phyloP scores from a whole-genome alignment of 257 asterid genomes.

The Penstemon davidsonii region DNA sequence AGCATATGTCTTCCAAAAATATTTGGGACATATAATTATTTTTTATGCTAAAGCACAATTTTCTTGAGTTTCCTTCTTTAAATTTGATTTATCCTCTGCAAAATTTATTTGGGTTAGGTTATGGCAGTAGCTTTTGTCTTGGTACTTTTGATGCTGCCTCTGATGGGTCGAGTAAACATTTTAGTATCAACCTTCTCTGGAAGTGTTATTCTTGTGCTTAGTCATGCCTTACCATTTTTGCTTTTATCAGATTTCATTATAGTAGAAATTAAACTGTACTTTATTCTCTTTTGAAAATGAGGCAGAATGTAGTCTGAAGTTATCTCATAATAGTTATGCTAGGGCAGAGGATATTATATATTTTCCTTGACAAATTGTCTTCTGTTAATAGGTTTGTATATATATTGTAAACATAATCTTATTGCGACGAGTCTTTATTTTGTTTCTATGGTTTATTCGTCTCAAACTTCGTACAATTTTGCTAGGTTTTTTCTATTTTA shows the following conservation, averaged over 20 bases:
- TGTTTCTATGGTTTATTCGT: too few relatives aligned
- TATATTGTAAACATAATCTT: not conserved
- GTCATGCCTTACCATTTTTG: too few relatives aligned
- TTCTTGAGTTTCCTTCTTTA: not conserved
- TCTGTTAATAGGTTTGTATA: slow-evolving; percentile 1
- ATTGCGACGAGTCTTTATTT: not conserved
- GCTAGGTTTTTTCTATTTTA: slow-evolving; percentile 20
- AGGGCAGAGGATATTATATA: not conserved
- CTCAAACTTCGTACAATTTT: too few relatives aligned
- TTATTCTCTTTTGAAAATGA: too few relatives aligned
- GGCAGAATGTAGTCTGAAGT: too few relatives aligned
- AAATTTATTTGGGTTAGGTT: not conserved
- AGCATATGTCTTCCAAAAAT: not conserved
- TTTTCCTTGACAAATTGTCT: not conserved
- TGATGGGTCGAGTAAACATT: slow-evolving; percentile 7
- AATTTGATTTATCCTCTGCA: not conserved
- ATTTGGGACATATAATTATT: not conserved
- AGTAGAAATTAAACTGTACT: too few relatives aligned
- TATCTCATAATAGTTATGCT: not conserved
- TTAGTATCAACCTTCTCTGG: too few relatives aligned
- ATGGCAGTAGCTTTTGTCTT: not conserved
- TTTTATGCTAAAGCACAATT: not conserved
- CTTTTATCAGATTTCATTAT: too few relatives aligned
- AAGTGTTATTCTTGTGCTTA: too few relatives aligned
- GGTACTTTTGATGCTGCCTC: not conserved